phyloP scores from a whole-genome alignment of 129 eudicot species.

The Oenanthe sinensis region DNA sequence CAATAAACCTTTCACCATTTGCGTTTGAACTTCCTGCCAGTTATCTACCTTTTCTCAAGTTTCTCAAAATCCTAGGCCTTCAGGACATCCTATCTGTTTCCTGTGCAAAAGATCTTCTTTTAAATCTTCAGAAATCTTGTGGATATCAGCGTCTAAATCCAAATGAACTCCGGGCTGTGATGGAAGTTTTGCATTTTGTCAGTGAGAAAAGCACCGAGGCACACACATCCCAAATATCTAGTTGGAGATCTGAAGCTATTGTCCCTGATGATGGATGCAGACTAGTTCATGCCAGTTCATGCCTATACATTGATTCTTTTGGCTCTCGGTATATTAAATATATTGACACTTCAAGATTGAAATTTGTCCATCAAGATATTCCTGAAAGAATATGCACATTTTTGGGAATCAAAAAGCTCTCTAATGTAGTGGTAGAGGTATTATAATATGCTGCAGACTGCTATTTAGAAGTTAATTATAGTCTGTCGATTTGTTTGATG shows the following conservation, averaged over 20 bases:
- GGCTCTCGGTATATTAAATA: slow-evolving; percentile 76
- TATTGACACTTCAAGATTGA: slow-evolving; percentile 74
- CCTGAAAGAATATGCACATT: slow-evolving; percentile 55
- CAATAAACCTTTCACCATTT: slow-evolving; percentile 88
- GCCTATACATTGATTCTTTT: slow-evolving; percentile 74
- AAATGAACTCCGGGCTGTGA: slow-evolving; percentile 88
- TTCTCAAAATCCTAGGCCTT: slow-evolving; percentile 80
- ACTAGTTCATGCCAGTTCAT: slow-evolving; percentile 82
- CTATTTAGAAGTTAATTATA: neutral
- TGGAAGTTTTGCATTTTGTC: slow-evolving; percentile 68
- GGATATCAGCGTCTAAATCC: slow-evolving; percentile 97
- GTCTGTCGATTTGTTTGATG: neutral
- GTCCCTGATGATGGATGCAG: slow-evolving; percentile 98
- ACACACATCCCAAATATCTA: slow-evolving; percentile 29
- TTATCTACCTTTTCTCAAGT: slow-evolving; percentile 79
- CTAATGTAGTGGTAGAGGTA: slow-evolving; percentile 97
- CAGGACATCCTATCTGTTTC: slow-evolving; percentile 58
- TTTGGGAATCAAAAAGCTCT: slow-evolving; percentile 68
- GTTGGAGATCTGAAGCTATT: slow-evolving; percentile 56
- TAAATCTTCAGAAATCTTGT: slow-evolving; percentile 72
- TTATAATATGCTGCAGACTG: neutral
- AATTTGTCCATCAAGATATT: slow-evolving; percentile 73
- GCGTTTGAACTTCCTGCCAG: slow-evolving; percentile 89
- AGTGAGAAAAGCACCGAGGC: slow-evolving; percentile 44
- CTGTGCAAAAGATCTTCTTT: slow-evolving; percentile 79